phyloP scores from a whole-genome alignment of 2,329 filamentous ascomycete species.

The Byssoonygena ceratinophila region DNA sequence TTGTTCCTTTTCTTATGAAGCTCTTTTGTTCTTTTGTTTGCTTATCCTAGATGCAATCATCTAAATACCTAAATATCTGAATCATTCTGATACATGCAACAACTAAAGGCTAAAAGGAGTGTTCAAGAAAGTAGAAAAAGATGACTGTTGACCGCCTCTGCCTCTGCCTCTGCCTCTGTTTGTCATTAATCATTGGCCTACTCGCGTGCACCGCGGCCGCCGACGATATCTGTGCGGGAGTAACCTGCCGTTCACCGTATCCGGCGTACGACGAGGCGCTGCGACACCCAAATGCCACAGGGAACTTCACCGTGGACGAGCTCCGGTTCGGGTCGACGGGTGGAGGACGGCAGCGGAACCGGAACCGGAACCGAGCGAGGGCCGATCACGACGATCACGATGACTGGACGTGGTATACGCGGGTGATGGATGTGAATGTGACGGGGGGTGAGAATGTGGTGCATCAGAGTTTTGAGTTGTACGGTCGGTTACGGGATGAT shows the following conservation, averaged over 20 bases:
- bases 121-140: no score
- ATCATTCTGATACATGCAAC: no score
- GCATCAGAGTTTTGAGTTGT: conserved; percentile 7
- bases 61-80: no score
- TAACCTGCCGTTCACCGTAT: background rate
- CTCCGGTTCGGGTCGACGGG: background rate
- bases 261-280: background rate
- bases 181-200: background rate
- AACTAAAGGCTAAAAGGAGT: no score
- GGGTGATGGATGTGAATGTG: background rate
- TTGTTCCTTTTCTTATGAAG: no score
- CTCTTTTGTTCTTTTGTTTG: no score
- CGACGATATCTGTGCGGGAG: background rate
- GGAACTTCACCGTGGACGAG: background rate
- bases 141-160: no score
- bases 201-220: background rate
- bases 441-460: background rate
- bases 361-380: no score
- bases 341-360: no score
- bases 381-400: background rate
- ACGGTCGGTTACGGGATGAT: background rate
- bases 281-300: background rate
- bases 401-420: background rate
- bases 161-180: no score
- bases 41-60: no score